Conservation (phyloP, 345 rosid genomes). For the Dimocarpus longan region DNA sequence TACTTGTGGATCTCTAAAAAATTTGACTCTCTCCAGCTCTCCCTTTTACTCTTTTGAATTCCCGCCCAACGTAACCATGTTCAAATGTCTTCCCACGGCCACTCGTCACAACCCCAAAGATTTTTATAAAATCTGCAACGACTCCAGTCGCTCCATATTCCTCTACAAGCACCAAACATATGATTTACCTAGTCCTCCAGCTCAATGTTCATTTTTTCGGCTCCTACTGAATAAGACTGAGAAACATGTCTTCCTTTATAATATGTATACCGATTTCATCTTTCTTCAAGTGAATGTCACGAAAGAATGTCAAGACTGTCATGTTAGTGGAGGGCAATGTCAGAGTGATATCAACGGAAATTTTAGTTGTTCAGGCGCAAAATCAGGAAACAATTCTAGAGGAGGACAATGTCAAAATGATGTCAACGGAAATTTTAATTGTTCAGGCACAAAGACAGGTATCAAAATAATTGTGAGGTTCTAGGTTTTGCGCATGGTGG, state of each 20-base stretch:
- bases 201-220: constrained; percentile 31
- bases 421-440: neutral
- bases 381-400: no score
- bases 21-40: constrained; percentile 31
- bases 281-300: neutral
- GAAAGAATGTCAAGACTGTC: neutral
- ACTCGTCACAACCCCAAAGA: neutral
- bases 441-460: constrained; percentile 10
- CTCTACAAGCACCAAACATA: neutral
- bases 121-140: no score
- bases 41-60: constrained; percentile 28
- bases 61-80: neutral
- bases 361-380: constrained; percentile 8
- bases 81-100: constrained; percentile 37
- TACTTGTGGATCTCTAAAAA: constrained; percentile 29
- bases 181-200: neutral
- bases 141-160: neutral
- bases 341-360: neutral
- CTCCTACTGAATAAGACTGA: constrained; percentile 19
- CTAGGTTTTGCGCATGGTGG: neutral
- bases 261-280: constrained; percentile 22
- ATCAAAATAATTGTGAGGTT: neutral
- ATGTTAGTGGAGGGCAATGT: constrained; percentile 10
- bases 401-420: constrained; percentile 18
- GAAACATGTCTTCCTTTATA: neutral